These are phyloP conservation scores for Emergomyces orientalis DNA, from an alignment of 2,329 filamentous ascomycete genomes.

Conservation along the genomic window DNA sequence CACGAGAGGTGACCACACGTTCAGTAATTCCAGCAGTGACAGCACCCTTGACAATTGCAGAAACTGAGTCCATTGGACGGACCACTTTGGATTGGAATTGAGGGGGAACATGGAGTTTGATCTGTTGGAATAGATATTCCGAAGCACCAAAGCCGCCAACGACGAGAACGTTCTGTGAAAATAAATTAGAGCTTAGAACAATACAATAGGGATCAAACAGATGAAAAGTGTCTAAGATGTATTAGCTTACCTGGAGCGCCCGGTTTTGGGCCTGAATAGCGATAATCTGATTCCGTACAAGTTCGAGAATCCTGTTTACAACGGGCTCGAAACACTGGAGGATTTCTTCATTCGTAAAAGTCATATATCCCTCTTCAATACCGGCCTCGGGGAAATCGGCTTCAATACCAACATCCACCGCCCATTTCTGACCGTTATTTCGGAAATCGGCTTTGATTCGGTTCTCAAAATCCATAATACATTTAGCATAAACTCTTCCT, in stretches of 20 bases:
- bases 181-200: conserved; percentile 17
- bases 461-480: conserved; percentile 99
- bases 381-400: conserved; percentile 95
- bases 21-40: conserved; percentile 97
- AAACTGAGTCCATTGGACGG: conserved; percentile 96
- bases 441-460: conserved; percentile 99
- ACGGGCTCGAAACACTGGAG: conserved; percentile 98
- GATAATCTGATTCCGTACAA: conserved; percentile 97
- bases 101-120: conserved; percentile 94
- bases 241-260: conserved; percentile 58
- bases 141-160: conserved; percentile 97
- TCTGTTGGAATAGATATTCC: conserved; percentile 98
- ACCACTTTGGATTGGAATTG: conserved; percentile 99
- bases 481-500: conserved; percentile 97
- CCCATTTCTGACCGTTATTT: conserved; percentile 99
- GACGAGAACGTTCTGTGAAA: conserved; percentile 69
- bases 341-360: conserved; percentile 98
- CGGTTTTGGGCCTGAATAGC: conserved; percentile 97
- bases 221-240: background rate
- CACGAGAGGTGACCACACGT: conserved; percentile 90
- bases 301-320: conserved; percentile 89
- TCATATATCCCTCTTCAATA: conserved; percentile 99
- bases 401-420: conserved; percentile 96
- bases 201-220: background rate
- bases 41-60: conserved; percentile 95